phyloP scores from a whole-genome alignment of 2,329 filamentous ascomycete species.

The Aspergillus intermedius region DNA sequence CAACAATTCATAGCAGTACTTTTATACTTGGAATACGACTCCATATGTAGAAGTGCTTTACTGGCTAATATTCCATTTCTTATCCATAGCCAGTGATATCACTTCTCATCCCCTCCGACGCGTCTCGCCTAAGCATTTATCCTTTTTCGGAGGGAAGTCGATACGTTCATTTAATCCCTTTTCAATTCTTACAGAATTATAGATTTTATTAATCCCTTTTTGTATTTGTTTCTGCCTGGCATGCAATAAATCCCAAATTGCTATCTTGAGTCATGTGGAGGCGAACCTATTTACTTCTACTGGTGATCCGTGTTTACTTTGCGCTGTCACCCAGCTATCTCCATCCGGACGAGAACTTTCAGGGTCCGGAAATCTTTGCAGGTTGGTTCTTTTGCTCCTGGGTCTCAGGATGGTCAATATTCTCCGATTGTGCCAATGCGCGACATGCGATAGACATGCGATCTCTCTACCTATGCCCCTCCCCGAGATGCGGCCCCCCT shows the following conservation, averaged over 20 bases:
- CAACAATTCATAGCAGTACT: no score
- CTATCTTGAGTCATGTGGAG: conserved; percentile 65
- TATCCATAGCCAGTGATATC: conserved; percentile 13
- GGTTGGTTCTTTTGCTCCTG: conserved; percentile 54
- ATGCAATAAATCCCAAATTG: background rate
- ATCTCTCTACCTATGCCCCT: background rate
- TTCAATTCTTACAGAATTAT: background rate
- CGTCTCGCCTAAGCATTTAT: conserved; percentile 7
- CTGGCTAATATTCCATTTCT: no score
- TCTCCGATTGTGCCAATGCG: background rate
- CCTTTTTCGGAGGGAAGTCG: no score
- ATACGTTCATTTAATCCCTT: background rate
- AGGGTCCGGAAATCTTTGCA: conserved; percentile 93
- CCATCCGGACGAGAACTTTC: conserved; percentile 98
- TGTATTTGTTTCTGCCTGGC: conserved; percentile 5
- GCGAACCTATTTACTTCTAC: conserved; percentile 75
- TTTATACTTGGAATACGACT: no score
- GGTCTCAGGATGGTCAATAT: background rate
- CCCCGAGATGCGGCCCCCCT: background rate
- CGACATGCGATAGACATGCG: background rate
- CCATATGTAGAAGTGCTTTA: no score
- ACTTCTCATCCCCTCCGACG: conserved; percentile 12
- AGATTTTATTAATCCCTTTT: conserved; percentile 4
- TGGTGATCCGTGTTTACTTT: conserved; percentile 86
- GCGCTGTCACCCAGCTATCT: conserved; percentile 92